A percentile compares a stretch with the other conserved stretches of the same genome.
Conservation (phyloP, 768 basidiomycete species). For the Rhodotorula graminis region DNA sequence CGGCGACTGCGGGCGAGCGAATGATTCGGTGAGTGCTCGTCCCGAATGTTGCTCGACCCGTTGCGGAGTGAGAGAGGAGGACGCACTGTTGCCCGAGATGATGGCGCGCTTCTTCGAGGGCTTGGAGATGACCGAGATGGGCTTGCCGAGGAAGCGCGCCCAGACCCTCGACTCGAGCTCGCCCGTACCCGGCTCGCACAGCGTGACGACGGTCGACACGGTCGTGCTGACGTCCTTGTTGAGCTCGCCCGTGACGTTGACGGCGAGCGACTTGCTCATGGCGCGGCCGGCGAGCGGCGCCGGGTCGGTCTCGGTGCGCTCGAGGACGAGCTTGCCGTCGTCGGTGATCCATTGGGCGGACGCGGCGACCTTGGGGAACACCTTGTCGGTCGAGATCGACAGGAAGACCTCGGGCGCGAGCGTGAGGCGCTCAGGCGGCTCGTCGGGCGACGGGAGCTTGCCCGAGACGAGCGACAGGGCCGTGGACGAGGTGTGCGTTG, state of each 20-base stretch:
- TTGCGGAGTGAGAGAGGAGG: slow-evolving; percentile 37
- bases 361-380: slow-evolving; percentile 46
- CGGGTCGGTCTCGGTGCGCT: slow-evolving; percentile 59
- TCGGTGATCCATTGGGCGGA: slow-evolving; percentile 82
- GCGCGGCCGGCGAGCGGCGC: slow-evolving; percentile 88
- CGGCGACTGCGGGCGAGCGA: slow-evolving; percentile 55
- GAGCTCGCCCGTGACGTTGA: slow-evolving; percentile 58
- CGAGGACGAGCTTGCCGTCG: slow-evolving; percentile 75
- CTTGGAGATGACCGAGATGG: slow-evolving; percentile 98
- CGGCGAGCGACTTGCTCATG: slow-evolving; percentile 90
- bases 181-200: slow-evolving; percentile 56
- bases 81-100: slow-evolving; percentile 69
- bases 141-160: slow-evolving; percentile 77
- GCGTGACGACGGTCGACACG: slow-evolving; percentile 80
- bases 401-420: slow-evolving; percentile 67
- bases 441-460: slow-evolving; percentile 66
- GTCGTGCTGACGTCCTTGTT: slow-evolving; percentile 93
- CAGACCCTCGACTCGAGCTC: slow-evolving; percentile 68
- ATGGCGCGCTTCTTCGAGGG: slow-evolving; percentile 95
- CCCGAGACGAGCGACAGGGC: not conserved
- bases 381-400: slow-evolving; percentile 73
- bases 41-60: too few species aligned
- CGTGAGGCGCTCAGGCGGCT: slow-evolving; percentile 55
- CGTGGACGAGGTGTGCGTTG: not conserved
- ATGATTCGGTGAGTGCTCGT: too few species aligned